These are phyloP conservation scores for Dillenia suffruticosa DNA, from an alignment of 164 flowering plant genomes.

Conservation along the genomic window DNA sequence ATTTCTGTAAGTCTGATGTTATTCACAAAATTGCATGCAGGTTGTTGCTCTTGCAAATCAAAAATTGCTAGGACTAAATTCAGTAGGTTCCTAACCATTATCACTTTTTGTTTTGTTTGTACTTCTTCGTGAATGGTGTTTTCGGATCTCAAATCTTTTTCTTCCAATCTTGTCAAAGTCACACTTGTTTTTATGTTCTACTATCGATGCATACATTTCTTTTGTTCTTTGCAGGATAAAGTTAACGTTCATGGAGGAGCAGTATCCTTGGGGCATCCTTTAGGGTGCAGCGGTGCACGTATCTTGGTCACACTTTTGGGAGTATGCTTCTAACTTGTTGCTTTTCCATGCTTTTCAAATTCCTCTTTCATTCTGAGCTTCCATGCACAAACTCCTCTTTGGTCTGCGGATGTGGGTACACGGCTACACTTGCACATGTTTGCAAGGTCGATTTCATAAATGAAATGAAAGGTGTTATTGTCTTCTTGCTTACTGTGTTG, in stretches of 20 bases:
- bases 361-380: background rate
- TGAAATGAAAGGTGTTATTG: background rate
- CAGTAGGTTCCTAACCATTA: conserved; percentile 46
- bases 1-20: no score
- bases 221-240: conserved; percentile 45
- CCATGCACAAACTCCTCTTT: no score
- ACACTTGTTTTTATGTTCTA: no score
- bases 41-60: conserved; percentile 95
- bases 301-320: conserved; percentile 83
- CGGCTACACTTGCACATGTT: background rate
- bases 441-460: background rate
- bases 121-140: background rate
- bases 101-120: no score
- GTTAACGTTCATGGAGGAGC: conserved; percentile 96
- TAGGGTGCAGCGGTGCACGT: conserved; percentile 98
- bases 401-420: no score
- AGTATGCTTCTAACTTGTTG: conserved; percentile 29
- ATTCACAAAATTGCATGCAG: conserved; percentile 27
- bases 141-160: background rate
- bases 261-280: conserved; percentile 93
- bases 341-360: background rate
- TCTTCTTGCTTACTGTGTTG: conserved; percentile 1
- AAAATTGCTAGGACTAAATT: conserved; percentile 65
- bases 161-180: background rate
- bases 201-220: background rate